phyloP scores from a whole-genome alignment of 2,329 filamentous ascomycete genomes.

The Eutypella sp. region DNA sequence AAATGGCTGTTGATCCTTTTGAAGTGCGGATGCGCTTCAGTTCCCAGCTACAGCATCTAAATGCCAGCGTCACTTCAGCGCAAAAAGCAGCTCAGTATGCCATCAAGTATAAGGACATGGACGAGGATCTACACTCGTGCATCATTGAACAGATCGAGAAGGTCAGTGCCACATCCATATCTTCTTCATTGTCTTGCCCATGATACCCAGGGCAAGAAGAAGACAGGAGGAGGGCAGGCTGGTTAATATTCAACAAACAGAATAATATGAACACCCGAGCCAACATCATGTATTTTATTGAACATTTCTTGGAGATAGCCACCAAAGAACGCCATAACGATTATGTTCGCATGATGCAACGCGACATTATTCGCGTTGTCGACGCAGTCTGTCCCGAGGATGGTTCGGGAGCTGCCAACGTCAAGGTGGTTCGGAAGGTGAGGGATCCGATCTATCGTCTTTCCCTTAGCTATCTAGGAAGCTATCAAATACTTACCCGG shows the following conservation, averaged over 20 bases:
- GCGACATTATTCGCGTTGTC: conserved; percentile 86
- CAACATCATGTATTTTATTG: conserved; percentile 99
- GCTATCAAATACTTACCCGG: conserved; percentile 4
- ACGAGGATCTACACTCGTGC: conserved; percentile 95
- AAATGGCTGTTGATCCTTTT: conserved; percentile 72
- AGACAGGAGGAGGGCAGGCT: too few species aligned
- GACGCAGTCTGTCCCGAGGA: conserved; percentile 87
- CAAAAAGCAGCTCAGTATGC: conserved; percentile 95
- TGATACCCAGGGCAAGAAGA: too few species aligned
- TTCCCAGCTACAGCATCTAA: conserved; percentile 80
- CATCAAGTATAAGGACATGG: conserved; percentile 87
- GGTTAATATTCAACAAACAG: too few species aligned
- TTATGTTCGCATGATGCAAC: conserved; percentile 91
- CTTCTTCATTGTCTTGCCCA: neutral
- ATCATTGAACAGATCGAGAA: conserved; percentile 92
- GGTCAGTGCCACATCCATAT: conserved; percentile 38
- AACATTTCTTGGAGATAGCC: conserved; percentile 86
- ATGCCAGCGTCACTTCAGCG: conserved; percentile 81
- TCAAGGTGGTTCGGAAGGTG: conserved; percentile 85
- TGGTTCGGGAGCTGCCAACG: conserved; percentile 84
- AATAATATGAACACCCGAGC: conserved; percentile 95
- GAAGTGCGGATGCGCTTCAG: conserved; percentile 98
- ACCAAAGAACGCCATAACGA: conserved; percentile 69
- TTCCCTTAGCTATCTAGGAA: neutral
- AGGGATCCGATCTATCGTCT: conserved; percentile 15